Evolutionary conservation across 495 filamentous ascomycete species (phyloP).

Genomic region (Neohortaea acidophila): DNA sequence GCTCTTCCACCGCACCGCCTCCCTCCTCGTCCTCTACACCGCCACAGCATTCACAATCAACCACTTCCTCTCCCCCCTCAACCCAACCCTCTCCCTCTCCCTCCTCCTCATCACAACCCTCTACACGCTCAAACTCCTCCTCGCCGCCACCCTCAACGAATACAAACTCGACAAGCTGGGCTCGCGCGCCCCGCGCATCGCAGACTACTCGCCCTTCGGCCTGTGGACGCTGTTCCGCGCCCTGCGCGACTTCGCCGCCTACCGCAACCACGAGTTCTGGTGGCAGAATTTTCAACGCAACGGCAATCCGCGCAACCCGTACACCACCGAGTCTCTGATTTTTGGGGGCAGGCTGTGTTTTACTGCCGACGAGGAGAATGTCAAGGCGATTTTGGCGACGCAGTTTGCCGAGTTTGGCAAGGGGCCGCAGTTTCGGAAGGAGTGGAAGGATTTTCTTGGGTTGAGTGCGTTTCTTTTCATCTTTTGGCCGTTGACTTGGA

Average conservation of each 20-base stretch:
- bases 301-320: constrained; percentile 21
- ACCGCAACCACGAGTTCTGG: constrained; percentile 50
- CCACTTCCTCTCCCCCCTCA: neutral
- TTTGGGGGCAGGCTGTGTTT: constrained; percentile 31
- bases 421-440: constrained; percentile 34
- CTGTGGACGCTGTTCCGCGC: constrained; percentile 44
- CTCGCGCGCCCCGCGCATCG: constrained; percentile 17
- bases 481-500: neutral
- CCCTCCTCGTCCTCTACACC: constrained; percentile 5
- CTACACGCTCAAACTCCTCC: constrained; percentile 1
- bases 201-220: constrained; percentile 28
- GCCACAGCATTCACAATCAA: neutral
- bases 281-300: constrained; percentile 30
- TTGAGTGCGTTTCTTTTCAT: constrained; percentile 23
- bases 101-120: neutral
- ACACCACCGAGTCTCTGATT: constrained; percentile 42
- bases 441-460: constrained; percentile 41
- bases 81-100: neutral
- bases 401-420: constrained; percentile 44
- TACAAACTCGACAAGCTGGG: constrained; percentile 15
- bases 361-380: constrained; percentile 40
- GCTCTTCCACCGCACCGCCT: constrained; percentile 8
- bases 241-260: constrained; percentile 32
- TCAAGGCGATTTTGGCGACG: constrained; percentile 41
- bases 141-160: constrained; percentile 3